Percentiles rank a stretch among this genome's conserved stretches.
Evolutionary conservation across 225 moss, liverwort and hornwort species (phyloP).

Genomic region (Pleurozium schreberi): DNA sequence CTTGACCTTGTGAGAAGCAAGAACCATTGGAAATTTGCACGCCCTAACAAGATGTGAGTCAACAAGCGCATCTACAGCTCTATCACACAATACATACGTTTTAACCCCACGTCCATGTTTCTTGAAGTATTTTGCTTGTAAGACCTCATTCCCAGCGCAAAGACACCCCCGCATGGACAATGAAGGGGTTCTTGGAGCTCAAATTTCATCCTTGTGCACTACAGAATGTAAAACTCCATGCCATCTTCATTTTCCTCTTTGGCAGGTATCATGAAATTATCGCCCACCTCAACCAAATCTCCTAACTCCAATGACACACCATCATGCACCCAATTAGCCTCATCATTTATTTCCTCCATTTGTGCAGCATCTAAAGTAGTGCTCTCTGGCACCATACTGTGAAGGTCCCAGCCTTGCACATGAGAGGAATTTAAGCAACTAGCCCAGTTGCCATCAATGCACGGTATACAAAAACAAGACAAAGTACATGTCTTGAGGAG

Average conservation of each 20-base stretch:
- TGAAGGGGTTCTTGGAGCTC: background rate
- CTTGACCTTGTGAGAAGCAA: no score
- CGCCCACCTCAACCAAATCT: no score
- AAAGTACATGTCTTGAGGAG: background rate
- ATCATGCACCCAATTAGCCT: no score
- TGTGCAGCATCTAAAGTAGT: no score
- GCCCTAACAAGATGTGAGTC: background rate
- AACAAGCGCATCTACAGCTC: background rate
- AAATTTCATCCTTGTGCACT: background rate
- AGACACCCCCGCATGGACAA: background rate
- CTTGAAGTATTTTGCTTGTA: background rate
- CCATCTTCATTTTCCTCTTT: background rate
- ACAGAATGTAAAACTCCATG: background rate
- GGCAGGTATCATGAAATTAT: no score
- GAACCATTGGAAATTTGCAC: no score
- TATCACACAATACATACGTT: background rate
- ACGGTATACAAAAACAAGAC: background rate
- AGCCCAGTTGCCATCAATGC: background rate
- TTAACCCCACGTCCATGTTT: background rate
- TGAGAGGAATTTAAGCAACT: no score
- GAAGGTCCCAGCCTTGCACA: no score
- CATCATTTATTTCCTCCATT: no score
- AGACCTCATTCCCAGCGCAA: background rate
- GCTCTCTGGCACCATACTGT: no score
- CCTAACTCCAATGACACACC: no score